These are phyloP conservation scores for Linnemannia exigua DNA, from an alignment of 192 early-diverging fungal species.

Conservation along the genomic window DNA sequence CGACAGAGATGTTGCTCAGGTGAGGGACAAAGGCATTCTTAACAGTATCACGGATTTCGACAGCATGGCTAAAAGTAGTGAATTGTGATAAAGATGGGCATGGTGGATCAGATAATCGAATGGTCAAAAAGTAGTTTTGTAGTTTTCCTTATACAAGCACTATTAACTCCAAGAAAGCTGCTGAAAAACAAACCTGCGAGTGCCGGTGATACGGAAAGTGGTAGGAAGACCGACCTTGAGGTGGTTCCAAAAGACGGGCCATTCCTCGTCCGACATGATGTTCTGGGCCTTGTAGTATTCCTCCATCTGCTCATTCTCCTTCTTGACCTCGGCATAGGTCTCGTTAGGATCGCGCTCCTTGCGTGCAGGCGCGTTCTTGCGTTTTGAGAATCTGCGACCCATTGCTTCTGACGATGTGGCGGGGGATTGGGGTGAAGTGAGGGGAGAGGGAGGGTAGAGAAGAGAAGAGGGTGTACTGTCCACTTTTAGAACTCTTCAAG, in stretches of 20 bases:
- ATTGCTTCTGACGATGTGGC: slow-evolving; percentile 25
- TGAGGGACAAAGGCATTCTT: slow-evolving; percentile 66
- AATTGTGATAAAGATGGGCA: background rate
- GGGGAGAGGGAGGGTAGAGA: background rate
- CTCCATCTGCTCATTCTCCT: slow-evolving; percentile 76
- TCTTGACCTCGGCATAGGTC: slow-evolving; percentile 58
- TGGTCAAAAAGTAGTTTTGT: background rate
- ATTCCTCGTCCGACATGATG: slow-evolving; percentile 89
- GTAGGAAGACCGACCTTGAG: slow-evolving; percentile 87
- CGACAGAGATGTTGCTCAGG: slow-evolving; percentile 69
- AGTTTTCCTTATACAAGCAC: background rate
- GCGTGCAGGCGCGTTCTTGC: slow-evolving; percentile 40
- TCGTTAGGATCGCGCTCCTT: slow-evolving; percentile 54
- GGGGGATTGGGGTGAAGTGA: background rate
- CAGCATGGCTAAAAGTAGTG: slow-evolving; percentile 64
- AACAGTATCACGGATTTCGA: slow-evolving; percentile 80
- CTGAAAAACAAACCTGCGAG: slow-evolving; percentile 67
- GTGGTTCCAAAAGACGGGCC: slow-evolving; percentile 76
- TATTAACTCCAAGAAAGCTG: background rate
- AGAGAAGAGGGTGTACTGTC: background rate
- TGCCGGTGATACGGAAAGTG: slow-evolving; percentile 95
- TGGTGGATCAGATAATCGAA: background rate
- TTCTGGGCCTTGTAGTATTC: slow-evolving; percentile 84
- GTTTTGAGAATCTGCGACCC: slow-evolving; percentile 46
- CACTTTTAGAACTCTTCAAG: background rate